phyloP scores from a whole-genome alignment of 768 basidiomycete species.

The Mycena latifolia region DNA sequence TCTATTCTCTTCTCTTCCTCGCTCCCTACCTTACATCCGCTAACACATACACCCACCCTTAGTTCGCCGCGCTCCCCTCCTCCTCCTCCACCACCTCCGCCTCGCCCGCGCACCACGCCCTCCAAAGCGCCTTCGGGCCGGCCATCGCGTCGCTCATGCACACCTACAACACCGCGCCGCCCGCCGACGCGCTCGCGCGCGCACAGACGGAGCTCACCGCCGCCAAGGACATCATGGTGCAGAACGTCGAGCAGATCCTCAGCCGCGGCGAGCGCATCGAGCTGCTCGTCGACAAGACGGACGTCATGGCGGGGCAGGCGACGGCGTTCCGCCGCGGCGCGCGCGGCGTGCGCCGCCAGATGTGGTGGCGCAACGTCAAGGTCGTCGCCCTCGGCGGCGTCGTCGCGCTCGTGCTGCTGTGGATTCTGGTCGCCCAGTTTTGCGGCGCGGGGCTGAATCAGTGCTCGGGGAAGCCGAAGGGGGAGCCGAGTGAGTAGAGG shows the following conservation, averaged over 20 bases:
- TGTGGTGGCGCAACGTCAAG: constrained; percentile 92
- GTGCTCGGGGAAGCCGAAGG: constrained; percentile 54
- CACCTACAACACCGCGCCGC: constrained; percentile 90
- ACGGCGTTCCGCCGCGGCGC: constrained; percentile 94
- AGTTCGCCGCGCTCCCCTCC: constrained; percentile 77
- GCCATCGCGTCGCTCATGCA: constrained; percentile 82
- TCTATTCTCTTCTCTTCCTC: too few species aligned
- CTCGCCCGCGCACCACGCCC: constrained; percentile 64
- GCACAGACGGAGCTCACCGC: constrained; percentile 91
- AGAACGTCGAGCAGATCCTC: constrained; percentile 97
- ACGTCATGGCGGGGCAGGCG: constrained; percentile 94
- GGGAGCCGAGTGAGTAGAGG: too few species aligned
- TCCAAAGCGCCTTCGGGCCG: constrained; percentile 80
- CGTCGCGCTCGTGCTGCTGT: constrained; percentile 78
- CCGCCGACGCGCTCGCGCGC: constrained; percentile 88
- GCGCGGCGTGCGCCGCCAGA: constrained; percentile 81
- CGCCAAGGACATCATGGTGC: constrained; percentile 98
- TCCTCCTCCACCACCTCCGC: constrained; percentile 69
- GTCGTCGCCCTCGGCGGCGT: constrained; percentile 74
- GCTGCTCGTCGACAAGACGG: constrained; percentile 96
- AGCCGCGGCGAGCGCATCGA: constrained; percentile 96
- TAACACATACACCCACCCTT: constrained; percentile 22
- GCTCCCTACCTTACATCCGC: neutral
- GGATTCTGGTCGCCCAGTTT: constrained; percentile 88
- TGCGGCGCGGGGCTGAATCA: constrained; percentile 87